Evolutionary conservation across 805 yeast species (phyloP), one percentile per base, ranked within the genome.

Genomic region (Kuraishia piskuri): DNA sequence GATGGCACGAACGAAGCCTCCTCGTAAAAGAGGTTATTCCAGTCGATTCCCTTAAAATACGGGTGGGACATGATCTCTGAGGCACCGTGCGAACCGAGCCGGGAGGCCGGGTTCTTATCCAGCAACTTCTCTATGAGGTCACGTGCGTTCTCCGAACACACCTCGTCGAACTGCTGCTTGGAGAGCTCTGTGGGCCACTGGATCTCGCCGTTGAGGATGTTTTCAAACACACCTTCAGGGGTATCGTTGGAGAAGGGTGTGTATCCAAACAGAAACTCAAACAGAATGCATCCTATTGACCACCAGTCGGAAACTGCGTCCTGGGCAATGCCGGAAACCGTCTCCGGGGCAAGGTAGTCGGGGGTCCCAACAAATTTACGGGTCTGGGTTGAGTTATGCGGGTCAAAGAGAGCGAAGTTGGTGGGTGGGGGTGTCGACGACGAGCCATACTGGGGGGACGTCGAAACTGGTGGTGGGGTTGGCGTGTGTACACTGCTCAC

Each of bases 321-420:
- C 65, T 92, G 97, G 0, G 88, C 86, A 1, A 77, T 74, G 45
- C 97, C 98, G 46, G 78, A 74, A 56, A 94, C 90, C 0, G 97
- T 91, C 65, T 94, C 99, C 0, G 99, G 99, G 0, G 99, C 96
- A 45, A 95, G 77, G 67, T 94, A 94, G 66, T 94, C 99, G 0
- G 99, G 99, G 0, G 99, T 94, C 0, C 99, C 99, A 31, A 90
- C 96, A 61, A 92, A 91, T 56, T 78, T 79, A 60, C 83, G 79
- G 23, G 76, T 72, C 52, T 78, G 80, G 1, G 77, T 75, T 2
- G 75, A 66, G 54, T 77, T 78, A 22, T 77, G 77, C 0, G 96
- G 96, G 65, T 90, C 90, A 64, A 83, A 89, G 47, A 91, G 73
- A 0, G 90, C 90, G 56, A 78, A 77, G 54, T 75, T 74, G 1